Percentiles rank a stretch among this genome's conserved stretches.
Evolutionary conservation across 1,284 basidiomycete species (phyloP).

Genomic region (Kalmanozyma brasiliensis): DNA sequence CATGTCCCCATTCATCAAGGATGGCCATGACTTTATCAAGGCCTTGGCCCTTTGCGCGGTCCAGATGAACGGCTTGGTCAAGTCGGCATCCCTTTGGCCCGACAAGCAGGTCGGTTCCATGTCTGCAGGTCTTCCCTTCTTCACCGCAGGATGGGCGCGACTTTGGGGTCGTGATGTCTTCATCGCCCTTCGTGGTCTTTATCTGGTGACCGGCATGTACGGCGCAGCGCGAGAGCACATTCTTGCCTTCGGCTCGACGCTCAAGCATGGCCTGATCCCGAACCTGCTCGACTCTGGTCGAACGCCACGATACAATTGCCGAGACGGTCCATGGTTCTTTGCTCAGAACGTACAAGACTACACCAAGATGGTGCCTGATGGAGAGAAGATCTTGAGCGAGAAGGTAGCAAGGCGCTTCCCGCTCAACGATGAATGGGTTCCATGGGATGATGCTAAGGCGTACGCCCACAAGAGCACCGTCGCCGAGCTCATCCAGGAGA

Average conservation of each 20-base stretch:
- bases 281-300: constrained; percentile 61
- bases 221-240: constrained; percentile 57
- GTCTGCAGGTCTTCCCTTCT: constrained; percentile 64
- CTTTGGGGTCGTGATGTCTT: constrained; percentile 64
- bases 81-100: constrained; percentile 61
- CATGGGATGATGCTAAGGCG: constrained; percentile 86
- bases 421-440: constrained; percentile 88
- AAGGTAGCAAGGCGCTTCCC: constrained; percentile 90
- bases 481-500: constrained; percentile 94
- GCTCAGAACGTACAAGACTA: constrained; percentile 98
- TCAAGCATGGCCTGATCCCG: constrained; percentile 63
- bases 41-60: constrained; percentile 58
- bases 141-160: constrained; percentile 60
- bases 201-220: constrained; percentile 62
- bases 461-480: constrained; percentile 72
- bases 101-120: constrained; percentile 61
- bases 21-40: constrained; percentile 61
- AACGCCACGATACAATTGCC: constrained; percentile 78
- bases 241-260: constrained; percentile 57
- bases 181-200: constrained; percentile 63
- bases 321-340: constrained; percentile 98
- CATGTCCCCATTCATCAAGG: constrained; percentile 55
- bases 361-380: constrained; percentile 82
- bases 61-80: constrained; percentile 63
- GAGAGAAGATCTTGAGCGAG: constrained; percentile 82